Percentiles rank a stretch among this genome's conserved stretches.
These are phyloP conservation scores for Paspalum notatum DNA, from an alignment of 176 grass and related monocot species.

Conservation along the genomic window DNA sequence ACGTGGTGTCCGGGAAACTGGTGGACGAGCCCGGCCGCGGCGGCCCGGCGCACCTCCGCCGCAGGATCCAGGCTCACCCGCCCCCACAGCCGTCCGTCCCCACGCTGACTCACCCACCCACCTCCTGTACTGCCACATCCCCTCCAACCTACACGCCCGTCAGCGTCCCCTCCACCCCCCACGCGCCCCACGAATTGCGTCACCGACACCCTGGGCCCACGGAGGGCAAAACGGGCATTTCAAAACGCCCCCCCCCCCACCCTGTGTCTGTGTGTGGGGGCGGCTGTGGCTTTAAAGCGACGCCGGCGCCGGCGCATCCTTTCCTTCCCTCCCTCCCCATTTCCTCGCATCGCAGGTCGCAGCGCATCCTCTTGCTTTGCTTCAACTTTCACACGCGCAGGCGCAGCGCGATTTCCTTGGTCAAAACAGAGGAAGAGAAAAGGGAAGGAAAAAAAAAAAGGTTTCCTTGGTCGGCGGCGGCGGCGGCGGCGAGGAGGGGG, in stretches of 20 bases:
- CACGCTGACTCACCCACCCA: constrained; percentile 30
- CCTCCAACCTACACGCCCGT: too few relatives aligned
- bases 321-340: neutral
- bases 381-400: neutral
- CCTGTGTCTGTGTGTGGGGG: neutral
- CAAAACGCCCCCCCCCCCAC: rapidly evolving
- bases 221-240: neutral
- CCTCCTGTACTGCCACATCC: neutral
- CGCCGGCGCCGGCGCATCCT: constrained; percentile 1
- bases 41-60: neutral
- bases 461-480: neutral
- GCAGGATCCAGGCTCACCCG: constrained; percentile 10
- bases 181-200: rapidly evolving
- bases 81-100: constrained; percentile 11
- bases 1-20: constrained; percentile 23
- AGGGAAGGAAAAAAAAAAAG: too few relatives aligned
- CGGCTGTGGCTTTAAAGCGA: constrained; percentile 34
- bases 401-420: neutral
- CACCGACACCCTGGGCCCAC: neutral
- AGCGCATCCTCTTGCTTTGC: neutral
- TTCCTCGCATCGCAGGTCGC: neutral
- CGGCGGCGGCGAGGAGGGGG: neutral
- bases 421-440: too few relatives aligned
- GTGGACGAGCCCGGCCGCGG: constrained; percentile 1
- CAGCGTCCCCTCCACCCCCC: too few relatives aligned